Evolutionary conservation across 2,329 filamentous ascomycete genomes (phyloP).

Genomic region (Sporothrix pallida): DNA sequence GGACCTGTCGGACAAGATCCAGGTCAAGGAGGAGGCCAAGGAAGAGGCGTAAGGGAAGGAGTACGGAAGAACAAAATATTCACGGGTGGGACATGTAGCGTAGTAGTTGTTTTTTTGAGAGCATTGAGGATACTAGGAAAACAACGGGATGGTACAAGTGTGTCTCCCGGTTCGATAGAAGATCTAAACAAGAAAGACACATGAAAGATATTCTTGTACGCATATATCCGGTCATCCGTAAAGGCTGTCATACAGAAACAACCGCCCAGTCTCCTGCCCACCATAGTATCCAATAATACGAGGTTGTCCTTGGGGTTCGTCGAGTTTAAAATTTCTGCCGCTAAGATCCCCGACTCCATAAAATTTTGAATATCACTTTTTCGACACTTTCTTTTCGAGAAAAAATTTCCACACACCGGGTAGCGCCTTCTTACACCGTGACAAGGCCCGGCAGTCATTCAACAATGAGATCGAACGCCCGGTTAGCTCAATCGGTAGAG

Average conservation of each 20-base stretch:
- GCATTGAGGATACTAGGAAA: not conserved
- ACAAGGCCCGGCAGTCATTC: slow-evolving; percentile 8
- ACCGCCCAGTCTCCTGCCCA: not conserved
- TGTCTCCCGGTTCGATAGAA: slow-evolving; percentile 1
- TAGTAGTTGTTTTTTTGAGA: not conserved
- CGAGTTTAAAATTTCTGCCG: not conserved
- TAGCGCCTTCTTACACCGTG: slow-evolving; percentile 8
- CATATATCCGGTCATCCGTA: not conserved
- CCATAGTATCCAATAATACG: no score
- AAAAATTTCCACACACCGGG: not conserved
- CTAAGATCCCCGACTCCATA: not conserved
- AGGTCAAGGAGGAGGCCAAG: not conserved
- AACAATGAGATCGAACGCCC: slow-evolving; percentile 47
- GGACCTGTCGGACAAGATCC: slow-evolving; percentile 34
- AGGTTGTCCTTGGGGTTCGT: no score
- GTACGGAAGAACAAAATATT: not conserved
- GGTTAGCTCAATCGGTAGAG: slow-evolving; percentile 75
- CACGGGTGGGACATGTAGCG: not conserved
- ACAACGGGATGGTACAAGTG: not conserved
- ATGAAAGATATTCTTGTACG: not conserved
- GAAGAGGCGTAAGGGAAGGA: slow-evolving; percentile 2
- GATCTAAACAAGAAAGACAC: not conserved
- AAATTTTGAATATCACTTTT: not conserved
- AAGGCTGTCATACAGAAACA: not conserved
- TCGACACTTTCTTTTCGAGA: not conserved